These are phyloP conservation scores for Marasmius tenuissimus DNA, from an alignment of 1,284 basidiomycete species.

Conservation along the genomic window DNA sequence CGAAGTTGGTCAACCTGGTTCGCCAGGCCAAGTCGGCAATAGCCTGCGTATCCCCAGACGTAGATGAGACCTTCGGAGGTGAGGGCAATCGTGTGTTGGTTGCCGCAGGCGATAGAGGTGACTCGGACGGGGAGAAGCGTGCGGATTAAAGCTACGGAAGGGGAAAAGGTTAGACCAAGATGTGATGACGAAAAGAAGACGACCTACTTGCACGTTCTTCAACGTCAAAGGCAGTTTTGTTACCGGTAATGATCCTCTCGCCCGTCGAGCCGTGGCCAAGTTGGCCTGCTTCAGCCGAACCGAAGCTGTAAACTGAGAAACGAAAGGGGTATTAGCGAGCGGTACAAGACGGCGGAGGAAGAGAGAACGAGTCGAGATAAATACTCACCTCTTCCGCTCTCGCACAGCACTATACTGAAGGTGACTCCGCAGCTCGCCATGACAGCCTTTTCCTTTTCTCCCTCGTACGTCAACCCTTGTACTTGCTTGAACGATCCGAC, in stretches of 20 bases:
- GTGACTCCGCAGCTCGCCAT: conserved; percentile 80
- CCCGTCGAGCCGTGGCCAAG: conserved; percentile 90
- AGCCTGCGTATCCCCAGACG: conserved; percentile 86
- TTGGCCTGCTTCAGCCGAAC: conserved; percentile 92
- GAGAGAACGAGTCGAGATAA: background rate
- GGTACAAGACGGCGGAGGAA: background rate
- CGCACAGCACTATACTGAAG: conserved; percentile 83
- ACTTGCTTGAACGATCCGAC: conserved; percentile 66
- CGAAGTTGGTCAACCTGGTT: conserved; percentile 81
- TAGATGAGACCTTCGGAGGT: conserved; percentile 81
- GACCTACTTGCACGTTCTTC: conserved; percentile 70
- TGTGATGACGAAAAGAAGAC: conserved; percentile 4
- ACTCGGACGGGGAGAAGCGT: conserved; percentile 77
- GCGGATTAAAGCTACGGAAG: conserved; percentile 60
- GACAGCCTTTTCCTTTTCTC: conserved; percentile 62
- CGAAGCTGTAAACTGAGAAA: conserved; percentile 77
- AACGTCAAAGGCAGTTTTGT: conserved; percentile 83
- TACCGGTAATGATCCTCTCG: conserved; percentile 82
- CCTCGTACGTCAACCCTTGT: conserved; percentile 51
- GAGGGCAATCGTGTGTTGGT: conserved; percentile 83
- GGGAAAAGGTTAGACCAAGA: conserved; percentile 11
- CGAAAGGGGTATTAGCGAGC: conserved; percentile 1
- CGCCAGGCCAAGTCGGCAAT: conserved; percentile 80
- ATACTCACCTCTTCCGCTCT: conserved; percentile 67
- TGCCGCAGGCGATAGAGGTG: conserved; percentile 80